Percentiles rank a stretch among this genome's conserved stretches.
phyloP scores from a whole-genome alignment of 2,329 filamentous ascomycete genomes.

The Bipolaris cookei region DNA sequence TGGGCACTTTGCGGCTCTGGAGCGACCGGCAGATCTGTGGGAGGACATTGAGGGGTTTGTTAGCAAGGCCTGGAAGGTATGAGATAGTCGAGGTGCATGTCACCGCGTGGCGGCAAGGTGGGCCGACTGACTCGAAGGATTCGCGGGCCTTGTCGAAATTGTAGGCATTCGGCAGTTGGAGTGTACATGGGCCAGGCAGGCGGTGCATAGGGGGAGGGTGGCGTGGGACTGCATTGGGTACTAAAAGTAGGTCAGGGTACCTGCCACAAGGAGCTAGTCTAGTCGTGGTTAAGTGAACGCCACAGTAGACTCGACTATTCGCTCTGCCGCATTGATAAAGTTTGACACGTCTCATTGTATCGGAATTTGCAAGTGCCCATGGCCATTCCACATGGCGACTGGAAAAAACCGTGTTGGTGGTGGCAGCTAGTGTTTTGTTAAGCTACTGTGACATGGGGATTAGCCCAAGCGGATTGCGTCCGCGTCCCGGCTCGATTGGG shows the following conservation, averaged over 20 bases:
- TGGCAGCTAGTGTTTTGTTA: no score
- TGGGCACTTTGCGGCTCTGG: conserved; percentile 63
- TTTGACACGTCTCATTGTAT: not conserved
- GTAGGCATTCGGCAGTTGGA: not conserved
- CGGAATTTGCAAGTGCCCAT: not conserved
- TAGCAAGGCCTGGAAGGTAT: conserved; percentile 46
- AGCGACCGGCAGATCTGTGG: conserved; percentile 52
- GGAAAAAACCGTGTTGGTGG: not conserved
- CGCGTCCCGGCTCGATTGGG: conserved; percentile 3
- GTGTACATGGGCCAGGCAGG: not conserved
- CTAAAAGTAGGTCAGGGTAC: not conserved
- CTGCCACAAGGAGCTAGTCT: not conserved
- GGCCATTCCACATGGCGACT: not conserved
- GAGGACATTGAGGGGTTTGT: conserved; percentile 56
- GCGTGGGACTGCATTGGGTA: not conserved
- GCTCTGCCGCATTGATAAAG: not conserved
- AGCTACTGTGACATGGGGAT: not conserved
- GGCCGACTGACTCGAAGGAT: conserved; percentile 1
- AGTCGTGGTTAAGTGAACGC: not conserved
- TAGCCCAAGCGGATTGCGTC: not conserved
- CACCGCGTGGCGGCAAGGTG: not conserved
- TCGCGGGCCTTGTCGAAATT: conserved; percentile 1
- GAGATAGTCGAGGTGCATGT: conserved; percentile 2
- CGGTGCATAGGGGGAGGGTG: not conserved
- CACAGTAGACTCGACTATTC: not conserved